A percentile compares a stretch with the other conserved stretches of the same genome.
Conservation (phyloP, 129 eudicot species). For the Chrysanthemum makinoi region DNA sequence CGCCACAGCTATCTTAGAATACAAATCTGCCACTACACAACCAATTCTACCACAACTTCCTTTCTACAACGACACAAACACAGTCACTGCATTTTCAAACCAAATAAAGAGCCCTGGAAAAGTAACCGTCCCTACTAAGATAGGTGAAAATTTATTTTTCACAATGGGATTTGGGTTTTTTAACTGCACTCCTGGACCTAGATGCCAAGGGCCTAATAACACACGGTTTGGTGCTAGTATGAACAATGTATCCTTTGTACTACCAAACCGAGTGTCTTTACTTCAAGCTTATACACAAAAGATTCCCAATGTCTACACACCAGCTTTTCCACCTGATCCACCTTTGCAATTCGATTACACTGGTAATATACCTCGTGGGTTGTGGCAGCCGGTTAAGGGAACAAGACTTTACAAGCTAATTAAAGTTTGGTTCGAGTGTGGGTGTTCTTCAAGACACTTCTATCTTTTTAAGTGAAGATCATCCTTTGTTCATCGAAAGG, state of each 20-base stretch:
- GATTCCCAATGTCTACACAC: slow-evolving; percentile 54
- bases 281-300: slow-evolving; percentile 59
- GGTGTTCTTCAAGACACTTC: slow-evolving; percentile 59
- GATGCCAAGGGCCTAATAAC: slow-evolving; percentile 6
- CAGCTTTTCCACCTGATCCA: slow-evolving; percentile 68
- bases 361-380: slow-evolving; percentile 54
- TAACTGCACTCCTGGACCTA: no score
- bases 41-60: slow-evolving; percentile 9
- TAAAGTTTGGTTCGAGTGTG: slow-evolving; percentile 53
- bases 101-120: not conserved
- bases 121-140: not conserved
- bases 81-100: not conserved
- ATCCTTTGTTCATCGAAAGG: slow-evolving; percentile 69
- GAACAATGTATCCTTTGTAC: slow-evolving; percentile 42
- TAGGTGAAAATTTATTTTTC: not conserved
- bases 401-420: slow-evolving; percentile 56
- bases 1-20: slow-evolving; percentile 8
- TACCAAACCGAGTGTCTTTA: slow-evolving; percentile 46
- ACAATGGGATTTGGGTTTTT: no score
- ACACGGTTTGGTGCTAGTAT: slow-evolving; percentile 1
- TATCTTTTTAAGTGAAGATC: slow-evolving; percentile 52
- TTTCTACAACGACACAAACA: not conserved
- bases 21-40: not conserved
- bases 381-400: slow-evolving; percentile 57
- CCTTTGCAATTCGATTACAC: slow-evolving; percentile 60